Percentiles rank a stretch among this genome's conserved stretches.
Evolutionary conservation across 2,329 filamentous ascomycete species (phyloP).

Genomic region (Ascochyta clinopodiicola): DNA sequence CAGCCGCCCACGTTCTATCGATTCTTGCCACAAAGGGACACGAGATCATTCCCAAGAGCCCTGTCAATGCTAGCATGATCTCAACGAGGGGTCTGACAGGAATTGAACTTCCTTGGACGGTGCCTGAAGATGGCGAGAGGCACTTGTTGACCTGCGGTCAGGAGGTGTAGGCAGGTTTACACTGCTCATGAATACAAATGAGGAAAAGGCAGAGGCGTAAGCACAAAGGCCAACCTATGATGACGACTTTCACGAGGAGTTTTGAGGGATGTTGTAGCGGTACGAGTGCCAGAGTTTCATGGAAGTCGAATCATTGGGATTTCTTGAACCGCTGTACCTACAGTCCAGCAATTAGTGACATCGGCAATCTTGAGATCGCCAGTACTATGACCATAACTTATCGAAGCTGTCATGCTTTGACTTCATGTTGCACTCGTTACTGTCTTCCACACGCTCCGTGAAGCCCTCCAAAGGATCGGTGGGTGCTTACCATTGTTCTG

Average conservation of each 20-base stretch:
- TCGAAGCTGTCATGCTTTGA: no score
- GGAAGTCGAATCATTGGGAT: not conserved
- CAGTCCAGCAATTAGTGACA: no score
- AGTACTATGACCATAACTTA: no score
- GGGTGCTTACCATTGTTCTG: no score
- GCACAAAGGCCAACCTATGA: not conserved
- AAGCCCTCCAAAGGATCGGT: no score
- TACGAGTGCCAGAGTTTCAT: not conserved
- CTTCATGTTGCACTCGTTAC: no score
- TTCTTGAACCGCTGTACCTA: not conserved
- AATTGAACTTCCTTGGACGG: conserved; percentile 40
- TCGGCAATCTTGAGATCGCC: no score
- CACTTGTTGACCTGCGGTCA: conserved; percentile 42
- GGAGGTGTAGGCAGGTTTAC: conserved; percentile 27
- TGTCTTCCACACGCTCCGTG: no score
- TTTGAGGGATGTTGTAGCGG: not conserved
- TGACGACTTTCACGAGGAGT: not conserved
- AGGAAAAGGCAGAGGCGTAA: not conserved
- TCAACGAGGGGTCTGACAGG: conserved; percentile 35
- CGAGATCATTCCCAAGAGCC: conserved; percentile 45
- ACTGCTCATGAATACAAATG: no score
- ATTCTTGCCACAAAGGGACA: conserved; percentile 41
- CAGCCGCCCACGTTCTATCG: conserved; percentile 46
- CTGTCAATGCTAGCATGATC: conserved; percentile 41
- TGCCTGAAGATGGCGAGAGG: conserved; percentile 34